Conservation (phyloP, 1,284 basidiomycete species). For the Ustilago esculenta region DNA sequence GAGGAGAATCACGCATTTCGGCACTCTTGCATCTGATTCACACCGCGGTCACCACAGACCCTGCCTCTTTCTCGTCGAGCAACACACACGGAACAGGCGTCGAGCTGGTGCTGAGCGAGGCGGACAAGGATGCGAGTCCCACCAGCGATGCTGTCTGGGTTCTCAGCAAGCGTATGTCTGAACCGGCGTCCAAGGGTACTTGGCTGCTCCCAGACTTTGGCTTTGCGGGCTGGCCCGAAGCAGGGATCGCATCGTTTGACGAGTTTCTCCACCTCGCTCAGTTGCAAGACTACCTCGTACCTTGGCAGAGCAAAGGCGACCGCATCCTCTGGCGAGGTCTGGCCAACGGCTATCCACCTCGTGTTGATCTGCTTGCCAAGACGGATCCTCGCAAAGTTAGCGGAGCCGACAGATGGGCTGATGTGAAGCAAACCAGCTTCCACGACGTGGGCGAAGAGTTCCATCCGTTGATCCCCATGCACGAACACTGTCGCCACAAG, state of each 20-base stretch:
- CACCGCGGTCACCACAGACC: slow-evolving; percentile 31
- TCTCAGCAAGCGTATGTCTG: slow-evolving; percentile 28
- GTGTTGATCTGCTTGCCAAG: slow-evolving; percentile 30
- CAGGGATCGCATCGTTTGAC: slow-evolving; percentile 44
- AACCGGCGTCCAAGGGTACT: slow-evolving; percentile 17
- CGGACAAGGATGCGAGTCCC: slow-evolving; percentile 43
- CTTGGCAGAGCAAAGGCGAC: slow-evolving; percentile 43
- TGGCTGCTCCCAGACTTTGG: slow-evolving; percentile 56
- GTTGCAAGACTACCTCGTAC: slow-evolving; percentile 26
- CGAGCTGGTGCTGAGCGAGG: slow-evolving; percentile 45
- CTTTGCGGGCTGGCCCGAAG: slow-evolving; percentile 55
- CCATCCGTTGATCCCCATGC: slow-evolving; percentile 38
- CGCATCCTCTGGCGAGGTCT: slow-evolving; percentile 44
- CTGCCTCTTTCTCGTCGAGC: neutral
- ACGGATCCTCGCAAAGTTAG: slow-evolving; percentile 23
- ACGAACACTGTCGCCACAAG: slow-evolving; percentile 51
- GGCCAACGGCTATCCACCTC: slow-evolving; percentile 40
- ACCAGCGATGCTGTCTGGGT: slow-evolving; percentile 36
- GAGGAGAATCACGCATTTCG: slow-evolving; percentile 45
- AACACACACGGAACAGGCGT: slow-evolving; percentile 6
- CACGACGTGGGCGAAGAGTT: slow-evolving; percentile 40
- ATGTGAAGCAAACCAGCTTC: slow-evolving; percentile 52
- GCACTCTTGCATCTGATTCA: slow-evolving; percentile 41
- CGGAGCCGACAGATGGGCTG: slow-evolving; percentile 37
- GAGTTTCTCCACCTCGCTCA: slow-evolving; percentile 39